These are phyloP conservation scores for Pythium sp. DNA, from an alignment of 352 stramenopile species.

Conservation along the genomic window DNA sequence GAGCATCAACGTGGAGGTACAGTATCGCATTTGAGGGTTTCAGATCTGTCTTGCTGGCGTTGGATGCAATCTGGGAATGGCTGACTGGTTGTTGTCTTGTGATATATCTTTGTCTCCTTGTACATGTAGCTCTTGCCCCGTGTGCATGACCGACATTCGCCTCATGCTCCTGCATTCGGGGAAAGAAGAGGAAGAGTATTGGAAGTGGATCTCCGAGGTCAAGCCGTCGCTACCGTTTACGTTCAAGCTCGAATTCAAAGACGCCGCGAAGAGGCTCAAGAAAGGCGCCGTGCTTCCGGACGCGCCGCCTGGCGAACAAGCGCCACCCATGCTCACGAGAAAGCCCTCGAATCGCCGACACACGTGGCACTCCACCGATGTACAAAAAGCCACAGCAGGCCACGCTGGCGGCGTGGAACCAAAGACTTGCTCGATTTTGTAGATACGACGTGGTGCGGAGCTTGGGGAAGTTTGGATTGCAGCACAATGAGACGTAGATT, in stretches of 20 bases:
- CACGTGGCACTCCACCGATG: constrained; percentile 18
- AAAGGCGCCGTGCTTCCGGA: constrained; percentile 9
- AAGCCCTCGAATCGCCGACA: constrained; percentile 10
- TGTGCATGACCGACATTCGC: constrained; percentile 61
- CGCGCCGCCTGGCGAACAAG: neutral
- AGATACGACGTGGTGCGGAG: neutral
- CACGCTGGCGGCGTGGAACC: neutral
- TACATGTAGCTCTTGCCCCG: constrained; percentile 45
- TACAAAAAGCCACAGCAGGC: neutral
- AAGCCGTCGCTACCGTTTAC: constrained; percentile 35
- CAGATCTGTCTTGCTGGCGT: neutral
- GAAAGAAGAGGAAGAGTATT: constrained; percentile 60
- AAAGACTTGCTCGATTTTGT: constrained; percentile 18
- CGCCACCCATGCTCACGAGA: neutral
- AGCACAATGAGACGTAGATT: neutral
- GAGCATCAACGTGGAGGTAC: constrained; percentile 35
- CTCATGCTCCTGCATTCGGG: constrained; percentile 56
- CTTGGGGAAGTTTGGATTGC: neutral
- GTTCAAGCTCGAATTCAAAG: constrained; percentile 56
- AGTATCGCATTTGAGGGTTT: neutral
- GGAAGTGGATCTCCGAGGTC: constrained; percentile 54
- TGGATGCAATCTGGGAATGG: neutral
- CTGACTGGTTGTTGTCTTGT: neutral
- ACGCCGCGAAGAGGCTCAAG: constrained; percentile 21
- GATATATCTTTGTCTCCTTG: neutral